These are phyloP conservation scores for Pleurotus cornucopiae DNA, from an alignment of 768 basidiomycete species.

Conservation along the genomic window DNA sequence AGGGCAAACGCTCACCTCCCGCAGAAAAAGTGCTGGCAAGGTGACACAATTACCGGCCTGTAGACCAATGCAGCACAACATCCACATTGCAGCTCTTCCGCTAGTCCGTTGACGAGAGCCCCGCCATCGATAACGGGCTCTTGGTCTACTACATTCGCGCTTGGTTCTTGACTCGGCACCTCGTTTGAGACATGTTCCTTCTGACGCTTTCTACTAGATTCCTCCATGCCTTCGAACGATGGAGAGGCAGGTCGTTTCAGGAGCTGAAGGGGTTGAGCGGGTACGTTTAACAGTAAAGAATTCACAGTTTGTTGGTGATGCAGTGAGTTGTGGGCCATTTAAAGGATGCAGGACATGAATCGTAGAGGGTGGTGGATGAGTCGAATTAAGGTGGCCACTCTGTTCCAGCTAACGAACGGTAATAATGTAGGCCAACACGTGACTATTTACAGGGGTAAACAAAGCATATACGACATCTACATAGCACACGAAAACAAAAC, in stretches of 20 bases:
- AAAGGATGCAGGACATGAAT: neutral
- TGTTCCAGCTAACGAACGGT: no score
- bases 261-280: neutral
- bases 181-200: slow-evolving; percentile 35
- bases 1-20: slow-evolving; percentile 53
- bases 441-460: no score
- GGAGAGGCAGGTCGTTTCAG: slow-evolving; percentile 63
- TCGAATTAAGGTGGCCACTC: neutral
- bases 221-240: slow-evolving; percentile 47
- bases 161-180: neutral
- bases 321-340: slow-evolving; percentile 1
- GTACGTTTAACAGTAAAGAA: neutral
- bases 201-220: slow-evolving; percentile 54
- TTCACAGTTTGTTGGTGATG: neutral
- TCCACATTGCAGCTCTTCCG: slow-evolving; percentile 77
- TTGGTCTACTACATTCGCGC: neutral
- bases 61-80: slow-evolving; percentile 84
- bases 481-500: neutral
- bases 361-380: neutral
- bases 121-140: slow-evolving; percentile 12
- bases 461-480: neutral
- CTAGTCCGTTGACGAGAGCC: slow-evolving; percentile 55
- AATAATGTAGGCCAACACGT: no score
- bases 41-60: slow-evolving; percentile 74
- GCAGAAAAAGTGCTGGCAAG: slow-evolving; percentile 90